Base-by-base conservation (phyloP, 2,329 filamentous ascomycete species). In the Alternaria arborescens region DNA sequence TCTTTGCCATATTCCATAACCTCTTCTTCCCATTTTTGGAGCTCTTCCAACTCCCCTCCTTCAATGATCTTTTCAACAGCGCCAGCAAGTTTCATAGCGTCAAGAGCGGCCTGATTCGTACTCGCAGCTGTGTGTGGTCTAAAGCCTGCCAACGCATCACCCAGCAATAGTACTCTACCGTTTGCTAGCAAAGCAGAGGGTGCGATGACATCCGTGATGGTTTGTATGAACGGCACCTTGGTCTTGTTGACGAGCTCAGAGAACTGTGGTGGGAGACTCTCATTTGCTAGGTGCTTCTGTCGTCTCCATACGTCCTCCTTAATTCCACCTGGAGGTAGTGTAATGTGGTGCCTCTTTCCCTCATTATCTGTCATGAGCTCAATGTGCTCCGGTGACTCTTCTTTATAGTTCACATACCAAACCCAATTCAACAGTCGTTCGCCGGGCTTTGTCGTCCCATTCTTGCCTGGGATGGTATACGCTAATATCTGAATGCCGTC, bases 391-490 rank as follows among this genome's bases (percentile, higher is more conserved):
- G 66, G 43, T 0, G 79, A 78, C 5, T 69, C 44, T 62, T 79
- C 74, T 1, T 66, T 38, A 26, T 79, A 73, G 63, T 82, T 81
- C 28, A 67, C 71, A 62, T 84, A 84, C 79, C 80, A 83, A 1
- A 84, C 77, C 73, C 76, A 82, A 63, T 84, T 84, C 58, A 83
- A 64, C 2, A 82, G 71, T 7, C 81, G 74, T 12, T 80, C 68
- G 2, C 79, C 80, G 0, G 71, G 66, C 34, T 71, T 66, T 5
- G 80, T 69, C 1, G 68, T 71, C 0, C 82, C 82, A 8, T 78
- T 58, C 3, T 74, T 71, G 0, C 78, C 78, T 0, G 82, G 82
- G 10, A 84, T 82, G 8, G 78, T 67, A 61, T 83, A 83, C 1
- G 64, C 68, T 1, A 71, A 58, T 20, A 71, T 70, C 16, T 71